These are phyloP conservation scores for Westerdykella ornata DNA, from an alignment of 2,329 filamentous ascomycete species.

Conservation along the genomic window DNA sequence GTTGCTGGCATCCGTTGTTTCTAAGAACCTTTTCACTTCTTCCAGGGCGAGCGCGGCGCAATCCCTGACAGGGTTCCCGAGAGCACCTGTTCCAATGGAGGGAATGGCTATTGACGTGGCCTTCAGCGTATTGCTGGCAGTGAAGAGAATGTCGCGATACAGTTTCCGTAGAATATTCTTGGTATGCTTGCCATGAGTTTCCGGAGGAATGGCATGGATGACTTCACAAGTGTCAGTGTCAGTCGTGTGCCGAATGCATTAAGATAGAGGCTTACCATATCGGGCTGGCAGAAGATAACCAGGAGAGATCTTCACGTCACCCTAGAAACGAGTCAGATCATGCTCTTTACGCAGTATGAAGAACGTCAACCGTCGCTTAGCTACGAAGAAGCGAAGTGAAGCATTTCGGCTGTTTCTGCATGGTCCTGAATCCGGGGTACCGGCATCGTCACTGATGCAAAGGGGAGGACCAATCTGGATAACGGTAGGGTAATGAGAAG, in stretches of 20 bases:
- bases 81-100: constrained; percentile 26
- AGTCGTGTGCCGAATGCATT: too few species aligned
- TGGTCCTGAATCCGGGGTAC: not conserved
- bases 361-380: not conserved
- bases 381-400: not conserved
- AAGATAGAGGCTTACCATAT: constrained; percentile 4
- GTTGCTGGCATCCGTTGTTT: constrained; percentile 14
- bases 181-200: constrained; percentile 16
- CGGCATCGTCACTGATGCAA: not conserved
- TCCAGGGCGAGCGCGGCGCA: constrained; percentile 28
- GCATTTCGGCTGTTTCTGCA: too few species aligned
- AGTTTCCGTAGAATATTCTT: constrained; percentile 23
- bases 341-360: too few species aligned
- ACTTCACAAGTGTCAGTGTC: constrained; percentile 4
- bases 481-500: not conserved
- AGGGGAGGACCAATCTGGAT: not conserved
- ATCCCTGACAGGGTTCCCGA: constrained; percentile 24
- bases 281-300: constrained; percentile 26
- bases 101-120: constrained; percentile 31
- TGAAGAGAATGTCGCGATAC: constrained; percentile 24
- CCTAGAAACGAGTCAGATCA: constrained; percentile 5
- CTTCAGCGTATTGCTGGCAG: constrained; percentile 14
- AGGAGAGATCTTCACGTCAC: constrained; percentile 22
- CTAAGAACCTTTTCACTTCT: constrained; percentile 29
- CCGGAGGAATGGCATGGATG: constrained; percentile 25